Base-by-base conservation (phyloP, 768 basidiomycete genomes). In the Trametes villosa region DNA sequence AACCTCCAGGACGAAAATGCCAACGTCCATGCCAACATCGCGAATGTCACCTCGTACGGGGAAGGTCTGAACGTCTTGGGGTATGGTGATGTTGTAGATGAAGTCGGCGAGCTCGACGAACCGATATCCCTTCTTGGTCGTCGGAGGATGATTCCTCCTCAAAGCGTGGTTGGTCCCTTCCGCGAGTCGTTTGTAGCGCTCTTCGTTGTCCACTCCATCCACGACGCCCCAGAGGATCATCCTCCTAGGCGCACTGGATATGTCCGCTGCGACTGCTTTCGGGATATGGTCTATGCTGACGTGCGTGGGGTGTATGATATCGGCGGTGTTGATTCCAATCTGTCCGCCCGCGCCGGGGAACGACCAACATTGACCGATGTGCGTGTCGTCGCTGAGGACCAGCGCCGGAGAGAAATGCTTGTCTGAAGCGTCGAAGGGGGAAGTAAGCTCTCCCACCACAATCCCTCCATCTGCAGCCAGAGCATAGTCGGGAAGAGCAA, bases 201-300 rank as follows among this genome's bases (percentile, higher is more conserved):
- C n/a, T n/a, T n/a, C n/a, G n/a, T n/a, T n/a, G n/a, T n/a, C n/a
- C n/a, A n/a, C n/a, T n/a, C n/a, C n/a, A n/a, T n/a, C n/a, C n/a
- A n/a, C 22, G 13, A 48, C 33, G n/a, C 53, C 53, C 53, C 53
- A 54, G 8, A 54, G 41, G 15, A 45, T 30, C 40, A 54, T 44
- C 3, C 30, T 36, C 33, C 53, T 41, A 20, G 53, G 53, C 1
- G 53, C 53, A 18, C 30, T 27, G 8, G 30, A 27, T 17, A 45
- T 45, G 31, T 54, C 53, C 15, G 42, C 41, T 2, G 53, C 53
- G 15, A 54, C 17, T 24, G 31, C 18, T 27, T 29, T 17, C 20
- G 53, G 53, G 20, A 54, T 54, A 30, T 54, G 53, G n/a, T 54
- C 53, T 41, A 54, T 54, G 17, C 34, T 44, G 41, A 54, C 30